phyloP scores from a whole-genome alignment of 2,329 filamentous ascomycete genomes.

The Simplicillium sp. region DNA sequence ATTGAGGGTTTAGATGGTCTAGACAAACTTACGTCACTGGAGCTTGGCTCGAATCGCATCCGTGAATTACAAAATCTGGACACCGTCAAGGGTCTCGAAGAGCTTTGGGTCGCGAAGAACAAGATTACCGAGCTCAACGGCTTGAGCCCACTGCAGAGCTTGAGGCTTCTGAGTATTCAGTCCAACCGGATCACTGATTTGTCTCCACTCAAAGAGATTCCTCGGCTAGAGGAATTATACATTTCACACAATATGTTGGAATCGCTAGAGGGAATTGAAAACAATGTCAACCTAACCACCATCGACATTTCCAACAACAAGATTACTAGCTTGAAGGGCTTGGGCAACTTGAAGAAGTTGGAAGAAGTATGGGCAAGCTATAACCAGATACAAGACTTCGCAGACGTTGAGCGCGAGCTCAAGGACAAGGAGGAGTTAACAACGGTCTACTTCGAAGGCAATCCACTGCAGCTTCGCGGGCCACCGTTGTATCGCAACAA shows the following conservation, averaged over 20 bases:
- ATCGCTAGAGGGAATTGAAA: constrained; percentile 62
- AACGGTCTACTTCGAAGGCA: constrained; percentile 95
- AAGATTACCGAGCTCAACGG: constrained; percentile 81
- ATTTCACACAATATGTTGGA: constrained; percentile 90
- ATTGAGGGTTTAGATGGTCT: constrained; percentile 80
- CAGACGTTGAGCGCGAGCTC: constrained; percentile 71
- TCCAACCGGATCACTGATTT: constrained; percentile 84
- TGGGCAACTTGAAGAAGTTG: constrained; percentile 59
- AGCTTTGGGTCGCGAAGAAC: constrained; percentile 94
- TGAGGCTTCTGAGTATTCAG: constrained; percentile 87
- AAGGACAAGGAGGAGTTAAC: constrained; percentile 69
- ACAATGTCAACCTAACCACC: constrained; percentile 58
- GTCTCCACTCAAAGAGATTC: constrained; percentile 62
- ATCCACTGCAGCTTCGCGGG: constrained; percentile 70
- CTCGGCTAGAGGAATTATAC: constrained; percentile 83
- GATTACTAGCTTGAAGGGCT: constrained; percentile 63
- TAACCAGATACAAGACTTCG: constrained; percentile 71
- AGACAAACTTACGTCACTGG: constrained; percentile 67
- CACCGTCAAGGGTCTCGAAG: constrained; percentile 64
- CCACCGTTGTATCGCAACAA: constrained; percentile 94
- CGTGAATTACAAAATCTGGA: constrained; percentile 82
- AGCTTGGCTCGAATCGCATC: constrained; percentile 88
- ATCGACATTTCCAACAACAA: constrained; percentile 88
- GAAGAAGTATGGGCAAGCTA: constrained; percentile 94
- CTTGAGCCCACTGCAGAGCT: constrained; percentile 63